Evolutionary conservation across 2,329 filamentous ascomycete genomes (phyloP).

Genomic region (Colletotrichum tanaceti): DNA sequence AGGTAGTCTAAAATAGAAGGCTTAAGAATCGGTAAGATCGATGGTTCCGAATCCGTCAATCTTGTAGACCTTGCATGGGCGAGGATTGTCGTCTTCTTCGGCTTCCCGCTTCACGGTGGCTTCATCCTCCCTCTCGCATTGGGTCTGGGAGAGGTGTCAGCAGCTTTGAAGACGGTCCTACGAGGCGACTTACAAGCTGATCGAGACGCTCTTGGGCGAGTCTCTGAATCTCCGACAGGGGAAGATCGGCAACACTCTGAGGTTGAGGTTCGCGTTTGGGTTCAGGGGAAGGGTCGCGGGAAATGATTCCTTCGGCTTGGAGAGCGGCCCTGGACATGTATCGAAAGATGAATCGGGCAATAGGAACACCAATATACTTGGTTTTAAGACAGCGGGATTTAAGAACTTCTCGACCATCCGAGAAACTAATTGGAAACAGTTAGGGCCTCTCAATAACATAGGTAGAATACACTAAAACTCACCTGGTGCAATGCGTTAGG

Average conservation of each 20-base stretch:
- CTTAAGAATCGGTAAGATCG: slow-evolving; percentile 4
- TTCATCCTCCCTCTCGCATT: background rate
- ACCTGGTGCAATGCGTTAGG: slow-evolving; percentile 2
- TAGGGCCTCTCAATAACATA: too few species aligned
- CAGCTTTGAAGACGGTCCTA: rapidly evolving
- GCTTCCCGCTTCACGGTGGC: slow-evolving; percentile 12
- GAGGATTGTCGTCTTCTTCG: background rate
- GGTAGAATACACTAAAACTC: rapidly evolving
- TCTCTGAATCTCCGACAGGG: background rate
- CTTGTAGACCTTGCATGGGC: slow-evolving; percentile 28
- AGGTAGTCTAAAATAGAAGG: background rate
- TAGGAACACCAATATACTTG: background rate
- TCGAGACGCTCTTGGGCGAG: slow-evolving; percentile 13
- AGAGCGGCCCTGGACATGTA: slow-evolving; percentile 10
- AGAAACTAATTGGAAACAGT: background rate
- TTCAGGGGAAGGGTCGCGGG: background rate
- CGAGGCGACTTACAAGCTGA: background rate
- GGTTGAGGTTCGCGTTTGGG: background rate
- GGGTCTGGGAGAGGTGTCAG: background rate
- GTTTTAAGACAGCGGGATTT: rapidly evolving
- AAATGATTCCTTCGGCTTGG: slow-evolving; percentile 9
- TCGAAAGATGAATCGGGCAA: slow-evolving; percentile 13
- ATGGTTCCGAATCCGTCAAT: background rate
- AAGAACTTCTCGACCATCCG: background rate
- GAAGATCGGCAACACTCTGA: background rate